These are phyloP conservation scores for Aspergillus incahuasiensis DNA, from an alignment of 495 filamentous ascomycete species.

Conservation along the genomic window DNA sequence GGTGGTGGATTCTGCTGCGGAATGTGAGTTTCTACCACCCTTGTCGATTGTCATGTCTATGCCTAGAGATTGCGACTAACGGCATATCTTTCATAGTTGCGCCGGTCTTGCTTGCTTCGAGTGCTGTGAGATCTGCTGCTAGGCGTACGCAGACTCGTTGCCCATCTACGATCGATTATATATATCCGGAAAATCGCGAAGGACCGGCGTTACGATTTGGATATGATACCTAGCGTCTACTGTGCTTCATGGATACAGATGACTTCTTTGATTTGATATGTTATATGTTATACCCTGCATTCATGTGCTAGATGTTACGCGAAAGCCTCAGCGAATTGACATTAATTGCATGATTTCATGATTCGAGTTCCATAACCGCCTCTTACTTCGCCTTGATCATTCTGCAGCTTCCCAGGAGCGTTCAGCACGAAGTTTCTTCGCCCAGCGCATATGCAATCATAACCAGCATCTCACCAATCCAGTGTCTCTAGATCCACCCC, in stretches of 20 bases:
- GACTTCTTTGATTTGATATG: background rate
- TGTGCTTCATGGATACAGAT: background rate
- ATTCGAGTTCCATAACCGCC: background rate
- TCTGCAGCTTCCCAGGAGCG: background rate
- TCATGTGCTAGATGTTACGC: background rate
- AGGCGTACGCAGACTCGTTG: conserved; percentile 8
- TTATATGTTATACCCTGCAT: conserved; percentile 11
- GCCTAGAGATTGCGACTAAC: background rate
- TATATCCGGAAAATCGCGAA: background rate
- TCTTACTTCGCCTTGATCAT: background rate
- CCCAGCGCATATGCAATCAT: background rate
- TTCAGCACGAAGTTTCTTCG: background rate
- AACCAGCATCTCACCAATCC: background rate
- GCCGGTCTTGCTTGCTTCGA: conserved; percentile 43
- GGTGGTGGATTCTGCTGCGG: conserved; percentile 44
- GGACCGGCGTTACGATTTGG: background rate
- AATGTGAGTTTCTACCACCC: conserved; percentile 27
- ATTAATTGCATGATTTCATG: background rate
- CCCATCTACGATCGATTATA: background rate
- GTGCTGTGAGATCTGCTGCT: conserved; percentile 45
- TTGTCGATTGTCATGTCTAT: too few species aligned
- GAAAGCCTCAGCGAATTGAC: background rate
- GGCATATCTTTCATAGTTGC: conserved; percentile 24
- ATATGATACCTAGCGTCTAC: background rate
- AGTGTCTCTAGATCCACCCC: background rate